These are phyloP conservation scores for Taxillus chinensis DNA, from an alignment of 164 flowering plant genomes.

Conservation along the genomic window DNA sequence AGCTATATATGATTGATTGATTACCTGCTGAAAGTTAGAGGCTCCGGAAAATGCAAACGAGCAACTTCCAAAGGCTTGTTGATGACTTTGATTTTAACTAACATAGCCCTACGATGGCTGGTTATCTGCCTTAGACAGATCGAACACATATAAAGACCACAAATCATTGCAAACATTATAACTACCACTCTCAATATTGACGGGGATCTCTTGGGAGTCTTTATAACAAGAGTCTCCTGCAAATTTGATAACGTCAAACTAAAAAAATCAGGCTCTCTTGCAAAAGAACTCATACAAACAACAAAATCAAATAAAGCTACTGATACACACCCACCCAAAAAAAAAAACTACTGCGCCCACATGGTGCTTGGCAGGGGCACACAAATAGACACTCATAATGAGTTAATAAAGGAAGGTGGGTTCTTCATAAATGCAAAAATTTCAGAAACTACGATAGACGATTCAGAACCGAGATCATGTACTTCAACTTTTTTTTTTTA, in stretches of 20 bases:
- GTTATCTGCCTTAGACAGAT: constrained; percentile 64
- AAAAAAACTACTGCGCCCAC: too few relatives aligned
- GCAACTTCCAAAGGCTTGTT: constrained; percentile 29
- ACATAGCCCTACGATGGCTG: constrained; percentile 19
- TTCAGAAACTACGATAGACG: too few relatives aligned
- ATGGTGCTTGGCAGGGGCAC: too few relatives aligned
- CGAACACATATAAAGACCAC: constrained; percentile 60
- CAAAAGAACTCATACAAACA: not conserved
- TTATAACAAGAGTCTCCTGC: constrained; percentile 57
- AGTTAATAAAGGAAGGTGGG: too few relatives aligned
- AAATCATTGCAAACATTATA: constrained; percentile 53
- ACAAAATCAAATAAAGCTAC: not conserved
- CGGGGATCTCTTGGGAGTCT: constrained; percentile 65
- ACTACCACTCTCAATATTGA: constrained; percentile 47
- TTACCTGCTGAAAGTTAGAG: constrained; percentile 61
- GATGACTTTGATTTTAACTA: constrained; percentile 23
- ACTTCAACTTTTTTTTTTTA: too few relatives aligned
- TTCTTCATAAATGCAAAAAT: too few relatives aligned
- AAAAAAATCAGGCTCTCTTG: not conserved
- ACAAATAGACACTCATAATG: too few relatives aligned
- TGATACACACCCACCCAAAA: too few relatives aligned
- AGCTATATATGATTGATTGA: not conserved
- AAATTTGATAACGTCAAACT: constrained; percentile 22
- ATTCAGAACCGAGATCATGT: too few relatives aligned
- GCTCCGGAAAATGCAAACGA: constrained; percentile 53